A percentile compares a stretch with the other conserved stretches of the same genome.
These are phyloP conservation scores for Paratinospora sagittata DNA, from an alignment of 164 flowering plant species.

Conservation along the genomic window DNA sequence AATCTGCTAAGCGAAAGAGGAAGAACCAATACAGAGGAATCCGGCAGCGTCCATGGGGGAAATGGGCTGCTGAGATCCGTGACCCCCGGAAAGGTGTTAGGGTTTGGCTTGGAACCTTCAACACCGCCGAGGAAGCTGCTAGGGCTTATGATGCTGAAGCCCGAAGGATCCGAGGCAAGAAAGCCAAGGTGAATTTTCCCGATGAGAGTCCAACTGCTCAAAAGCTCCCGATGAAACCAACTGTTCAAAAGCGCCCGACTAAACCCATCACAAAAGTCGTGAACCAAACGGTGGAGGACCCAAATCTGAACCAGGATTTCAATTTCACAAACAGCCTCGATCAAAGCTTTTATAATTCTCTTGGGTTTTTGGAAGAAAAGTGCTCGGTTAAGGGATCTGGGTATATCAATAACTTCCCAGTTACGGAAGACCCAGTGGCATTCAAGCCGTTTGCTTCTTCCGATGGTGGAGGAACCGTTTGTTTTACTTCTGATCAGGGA, in stretches of 20 bases:
- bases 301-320: conserved; percentile 28
- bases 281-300: conserved; percentile 21
- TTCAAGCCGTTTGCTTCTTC: conserved; percentile 27
- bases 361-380: conserved; percentile 54
- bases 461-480: conserved; percentile 24
- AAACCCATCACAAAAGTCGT: conserved; percentile 24
- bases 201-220: conserved; percentile 38
- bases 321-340: conserved; percentile 27
- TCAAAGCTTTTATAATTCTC: conserved; percentile 24
- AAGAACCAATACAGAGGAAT: conserved; percentile 95
- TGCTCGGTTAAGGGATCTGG: conserved; percentile 33
- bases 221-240: conserved; percentile 36
- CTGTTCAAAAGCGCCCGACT: too few species aligned
- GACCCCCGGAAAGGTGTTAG: conserved; percentile 94
- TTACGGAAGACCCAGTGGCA: conserved; percentile 17
- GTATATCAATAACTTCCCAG: conserved; percentile 20
- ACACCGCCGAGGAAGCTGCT: conserved; percentile 99
- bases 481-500: conserved; percentile 65
- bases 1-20: conserved; percentile 77
- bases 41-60: conserved; percentile 98
- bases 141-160: conserved; percentile 99
- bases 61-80: conserved; percentile 99
- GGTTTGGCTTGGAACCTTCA: conserved; percentile 97
- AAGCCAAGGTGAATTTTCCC: conserved; percentile 97
- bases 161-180: conserved; percentile 84